Evolutionary conservation across 169 alveolate species (phyloP), one percentile per base, ranked within the genome.

Genomic region (Plasmodium coatneyi): DNA sequence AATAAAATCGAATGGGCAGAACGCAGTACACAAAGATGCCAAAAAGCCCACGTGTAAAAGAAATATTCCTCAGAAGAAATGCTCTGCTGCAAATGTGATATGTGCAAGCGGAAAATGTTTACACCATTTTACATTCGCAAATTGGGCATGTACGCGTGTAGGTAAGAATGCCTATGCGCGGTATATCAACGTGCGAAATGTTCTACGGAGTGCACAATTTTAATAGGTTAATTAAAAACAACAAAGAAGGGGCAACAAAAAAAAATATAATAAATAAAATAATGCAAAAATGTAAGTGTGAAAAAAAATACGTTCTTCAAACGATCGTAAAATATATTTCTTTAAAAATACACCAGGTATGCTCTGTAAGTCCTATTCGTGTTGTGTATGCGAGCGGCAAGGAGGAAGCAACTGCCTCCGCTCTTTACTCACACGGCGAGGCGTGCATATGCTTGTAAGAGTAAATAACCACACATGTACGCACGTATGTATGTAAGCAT

Each of bases 131-230:
- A 60, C 32, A 60, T 25, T 12, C 28, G 14, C 28, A 60, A 60
- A 60, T n/a, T 12, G 32, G 32, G 74, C 74, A 60, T 60, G 32
- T 34, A 71, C 30, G 32, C 71, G 30, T 54, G 54, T 56, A 71
- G 25, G 46, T 71, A 52, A n/a, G 14, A 43, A 52, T 16, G 74
- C 28, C 32, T 60, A 60, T n/a, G 14, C 4, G 36, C 32, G 32
- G 46, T 56, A 22, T 71, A 49, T 43, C 30, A 32, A 84, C 39
- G 76, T 72, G 79, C 60, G 79, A 71, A 52, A 28, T 56, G 66
- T 60, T 10, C 25, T 49, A 39, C 36, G 89, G 71, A 84, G 93
- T 87, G 80, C 93, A 87, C 81, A 70, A 56, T 54, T 78, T 87
- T 60, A 54, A 52, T 6, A 81, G 39, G 56, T 28, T 30, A 84